Evolutionary conservation across 1,139 yeast genomes (phyloP), one percentile per base, ranked within the genome.

Genomic region (Yamadazyma dushanensis): DNA sequence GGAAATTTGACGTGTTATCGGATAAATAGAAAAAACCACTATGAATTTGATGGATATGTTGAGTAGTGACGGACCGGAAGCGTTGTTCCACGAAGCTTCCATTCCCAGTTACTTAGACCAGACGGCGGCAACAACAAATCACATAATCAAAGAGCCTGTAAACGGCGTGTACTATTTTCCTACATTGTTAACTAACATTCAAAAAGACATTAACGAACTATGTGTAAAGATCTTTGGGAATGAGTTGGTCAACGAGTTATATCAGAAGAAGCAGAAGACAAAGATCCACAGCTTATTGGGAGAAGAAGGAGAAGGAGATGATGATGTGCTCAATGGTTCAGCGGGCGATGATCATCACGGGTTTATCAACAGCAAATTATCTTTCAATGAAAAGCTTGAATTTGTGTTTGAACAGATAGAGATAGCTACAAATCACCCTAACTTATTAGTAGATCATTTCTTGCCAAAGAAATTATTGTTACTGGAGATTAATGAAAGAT

Each of bases 391-490:
- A 16, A 40, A 45, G 24, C 33, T 45, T 14, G 44, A 40, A 15
- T 51, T 80, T 28, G 61, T 83, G 18, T 67, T 70, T 35, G 71
- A 74, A 8, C 81, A 77, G 47, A 53, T 81, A 8, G 53, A 65
- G 21, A 67, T 72, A 14, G 62, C 81, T 0, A 65, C 73, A 3
- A 77, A 74, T 47, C 89, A 84, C 53, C 88, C 90, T 1, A 78
- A 83, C 26, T 59, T 83, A 29, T 53, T 83, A 26, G 89, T 83
- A 22, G 86, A 83, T 49, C 92, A 84, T 54, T 83, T 79, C 48
- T 79, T 83, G 52, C 88, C 92, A 9, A 76, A 80, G 43, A 80
- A 80, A 39, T 61, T 83, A 40, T 54, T 84, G 14, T 59, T 82
- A 26, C 74, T 78, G 78, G 86, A 82, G 44, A 69, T 83, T 1